phyloP scores from a whole-genome alignment of 2,329 filamentous ascomycete genomes.

The Biscogniauxia marginata region DNA sequence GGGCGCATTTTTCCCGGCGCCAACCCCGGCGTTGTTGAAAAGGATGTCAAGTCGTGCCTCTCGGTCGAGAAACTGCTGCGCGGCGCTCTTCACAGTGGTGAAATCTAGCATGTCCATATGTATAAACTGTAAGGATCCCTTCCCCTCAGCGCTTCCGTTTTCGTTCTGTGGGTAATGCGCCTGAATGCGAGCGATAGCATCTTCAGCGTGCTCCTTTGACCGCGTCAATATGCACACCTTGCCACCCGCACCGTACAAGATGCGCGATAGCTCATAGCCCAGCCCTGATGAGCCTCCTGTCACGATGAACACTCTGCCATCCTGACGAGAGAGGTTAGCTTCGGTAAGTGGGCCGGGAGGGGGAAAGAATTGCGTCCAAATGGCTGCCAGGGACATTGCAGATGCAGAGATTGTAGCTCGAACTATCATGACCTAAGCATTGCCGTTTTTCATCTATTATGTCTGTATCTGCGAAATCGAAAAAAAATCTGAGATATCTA shows the following conservation, averaged over 20 bases:
- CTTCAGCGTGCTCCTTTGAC: constrained; percentile 18
- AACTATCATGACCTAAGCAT: too few species aligned
- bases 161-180: constrained; percentile 6
- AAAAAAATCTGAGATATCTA: too few species aligned
- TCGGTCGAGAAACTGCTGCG: constrained; percentile 9
- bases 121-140: constrained; percentile 19
- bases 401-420: too few species aligned
- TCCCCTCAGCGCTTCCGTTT: background rate
- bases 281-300: constrained; percentile 38
- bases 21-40: constrained; percentile 26
- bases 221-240: constrained; percentile 52
- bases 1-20: constrained; percentile 17
- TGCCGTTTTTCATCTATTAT: too few species aligned
- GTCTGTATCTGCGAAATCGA: too few species aligned
- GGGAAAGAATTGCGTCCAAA: constrained; percentile 24
- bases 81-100: constrained; percentile 13
- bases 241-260: constrained; percentile 46
- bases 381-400: too few species aligned
- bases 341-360: constrained; percentile 16
- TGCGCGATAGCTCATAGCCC: constrained; percentile 46
- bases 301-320: constrained; percentile 39
- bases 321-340: constrained; percentile 15
- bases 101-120: constrained; percentile 22
- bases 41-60: constrained; percentile 21
- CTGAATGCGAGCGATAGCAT: constrained; percentile 19